These are phyloP conservation scores for Fraxinus platypoda DNA, from an alignment of 305 asterid genomes.

Conservation along the genomic window DNA sequence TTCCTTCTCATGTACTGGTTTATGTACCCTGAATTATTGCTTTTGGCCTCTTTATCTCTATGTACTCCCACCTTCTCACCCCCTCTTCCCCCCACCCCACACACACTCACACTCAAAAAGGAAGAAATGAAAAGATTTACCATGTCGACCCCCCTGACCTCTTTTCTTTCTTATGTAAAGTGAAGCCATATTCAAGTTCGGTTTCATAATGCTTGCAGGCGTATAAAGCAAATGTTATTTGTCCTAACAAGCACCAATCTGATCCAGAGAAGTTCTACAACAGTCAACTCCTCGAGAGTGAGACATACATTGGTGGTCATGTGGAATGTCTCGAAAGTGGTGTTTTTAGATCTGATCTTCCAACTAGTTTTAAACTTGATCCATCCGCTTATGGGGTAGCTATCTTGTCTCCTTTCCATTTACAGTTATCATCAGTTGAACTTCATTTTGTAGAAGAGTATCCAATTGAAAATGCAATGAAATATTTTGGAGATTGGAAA, in stretches of 20 bases:
- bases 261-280: constrained; percentile 95
- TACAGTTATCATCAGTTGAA: not conserved
- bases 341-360: constrained; percentile 97
- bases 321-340: constrained; percentile 99
- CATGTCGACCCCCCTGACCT: constrained; percentile 18
- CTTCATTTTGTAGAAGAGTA: constrained; percentile 11
- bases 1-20: constrained; percentile 12
- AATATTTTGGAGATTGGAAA: not conserved
- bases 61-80: constrained; percentile 6
- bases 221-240: constrained; percentile 84
- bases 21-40: constrained; percentile 14
- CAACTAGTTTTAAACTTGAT: constrained; percentile 90
- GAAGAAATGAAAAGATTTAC: constrained; percentile 19
- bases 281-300: constrained; percentile 88
- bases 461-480: constrained; percentile 3
- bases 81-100: not conserved
- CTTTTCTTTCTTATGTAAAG: constrained; percentile 11
- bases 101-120: not conserved
- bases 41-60: constrained; percentile 14
- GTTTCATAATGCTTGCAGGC: constrained; percentile 65
- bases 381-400: constrained; percentile 84
- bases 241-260: constrained; percentile 97
- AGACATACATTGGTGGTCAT: constrained; percentile 98
- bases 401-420: constrained; percentile 21
- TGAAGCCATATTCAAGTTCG: constrained; percentile 12